These are phyloP conservation scores for Musa troglodytarum DNA, from an alignment of 176 grass and related monocot species.

Conservation along the genomic window DNA sequence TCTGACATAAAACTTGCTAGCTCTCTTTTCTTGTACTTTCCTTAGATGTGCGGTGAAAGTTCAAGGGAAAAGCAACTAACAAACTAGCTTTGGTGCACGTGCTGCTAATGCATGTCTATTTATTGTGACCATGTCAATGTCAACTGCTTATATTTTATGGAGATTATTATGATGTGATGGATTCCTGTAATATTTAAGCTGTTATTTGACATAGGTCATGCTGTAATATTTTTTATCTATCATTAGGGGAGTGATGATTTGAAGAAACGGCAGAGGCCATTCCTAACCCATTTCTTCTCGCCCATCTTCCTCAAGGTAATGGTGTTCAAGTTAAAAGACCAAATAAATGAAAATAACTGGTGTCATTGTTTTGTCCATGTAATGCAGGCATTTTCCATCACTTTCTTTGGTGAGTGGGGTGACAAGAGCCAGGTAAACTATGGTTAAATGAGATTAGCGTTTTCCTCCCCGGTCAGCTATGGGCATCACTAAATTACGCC, in stretches of 20 bases:
- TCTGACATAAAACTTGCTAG: too few species aligned
- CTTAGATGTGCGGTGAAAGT: too few species aligned
- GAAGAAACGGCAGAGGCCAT: constrained; percentile 77
- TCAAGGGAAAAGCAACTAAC: too few species aligned
- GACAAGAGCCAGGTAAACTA: constrained; percentile 90
- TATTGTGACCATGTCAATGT: too few species aligned
- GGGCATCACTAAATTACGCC: neutral
- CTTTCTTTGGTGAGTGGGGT: constrained; percentile 99
- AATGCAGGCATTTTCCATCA: constrained; percentile 91
- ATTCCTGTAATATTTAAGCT: too few species aligned
- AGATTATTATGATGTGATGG: too few species aligned
- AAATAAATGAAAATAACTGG: neutral
- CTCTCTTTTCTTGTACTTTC: too few species aligned
- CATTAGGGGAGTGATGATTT: constrained; percentile 61
- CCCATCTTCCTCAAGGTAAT: constrained; percentile 95
- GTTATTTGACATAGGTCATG: neutral
- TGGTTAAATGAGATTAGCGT: constrained; percentile 13
- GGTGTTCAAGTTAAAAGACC: constrained; percentile 11
- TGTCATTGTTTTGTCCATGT: neutral
- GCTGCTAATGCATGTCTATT: too few species aligned
- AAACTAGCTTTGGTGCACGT: too few species aligned
- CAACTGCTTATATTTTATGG: too few species aligned
- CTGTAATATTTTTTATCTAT: constrained; percentile 5
- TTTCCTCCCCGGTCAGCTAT: neutral
- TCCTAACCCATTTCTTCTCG: constrained; percentile 81